phyloP scores from a whole-genome alignment of 2,329 filamentous ascomycete species.

The Pestalotiopsis sp. region DNA sequence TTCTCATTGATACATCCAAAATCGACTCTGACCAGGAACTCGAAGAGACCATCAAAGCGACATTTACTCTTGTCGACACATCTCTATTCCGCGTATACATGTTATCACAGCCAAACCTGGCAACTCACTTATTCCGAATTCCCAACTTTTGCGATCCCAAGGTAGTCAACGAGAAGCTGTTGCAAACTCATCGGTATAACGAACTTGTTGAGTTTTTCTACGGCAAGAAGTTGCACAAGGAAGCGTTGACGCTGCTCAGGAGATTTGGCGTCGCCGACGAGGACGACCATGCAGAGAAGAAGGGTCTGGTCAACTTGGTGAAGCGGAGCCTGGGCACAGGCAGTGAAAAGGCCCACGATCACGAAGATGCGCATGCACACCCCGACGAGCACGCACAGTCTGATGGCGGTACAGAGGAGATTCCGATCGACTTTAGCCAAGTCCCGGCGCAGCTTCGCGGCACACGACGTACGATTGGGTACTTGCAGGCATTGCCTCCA shows the following conservation, averaged over 20 bases:
- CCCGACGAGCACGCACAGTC: constrained; percentile 33
- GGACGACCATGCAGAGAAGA: constrained; percentile 46
- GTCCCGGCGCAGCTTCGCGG: constrained; percentile 64
- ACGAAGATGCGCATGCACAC: constrained; percentile 20
- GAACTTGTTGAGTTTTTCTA: constrained; percentile 98
- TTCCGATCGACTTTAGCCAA: constrained; percentile 12
- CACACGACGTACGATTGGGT: constrained; percentile 80
- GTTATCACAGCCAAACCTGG: constrained; percentile 83
- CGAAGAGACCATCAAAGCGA: constrained; percentile 71
- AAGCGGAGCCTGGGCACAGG: constrained; percentile 10
- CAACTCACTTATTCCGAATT: constrained; percentile 88
- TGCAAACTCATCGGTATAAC: constrained; percentile 85
- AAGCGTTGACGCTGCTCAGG: constrained; percentile 80
- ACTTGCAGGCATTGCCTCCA: constrained; percentile 85
- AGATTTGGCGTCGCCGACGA: constrained; percentile 65
- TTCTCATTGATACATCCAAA: constrained; percentile 44
- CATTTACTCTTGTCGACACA: constrained; percentile 87
- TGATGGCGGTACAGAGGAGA: constrained; percentile 35
- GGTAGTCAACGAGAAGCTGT: constrained; percentile 89
- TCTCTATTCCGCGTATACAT: constrained; percentile 94
- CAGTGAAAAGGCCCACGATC: constrained; percentile 29
- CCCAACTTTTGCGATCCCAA: constrained; percentile 97
- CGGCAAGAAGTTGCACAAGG: constrained; percentile 88
- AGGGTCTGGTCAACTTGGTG: constrained; percentile 24
- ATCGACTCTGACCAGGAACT: constrained; percentile 61